Evolutionary conservation across 495 filamentous ascomycete species (phyloP), one percentile per base, ranked within the genome.

Genomic region (Talaromyces wortmannii): DNA sequence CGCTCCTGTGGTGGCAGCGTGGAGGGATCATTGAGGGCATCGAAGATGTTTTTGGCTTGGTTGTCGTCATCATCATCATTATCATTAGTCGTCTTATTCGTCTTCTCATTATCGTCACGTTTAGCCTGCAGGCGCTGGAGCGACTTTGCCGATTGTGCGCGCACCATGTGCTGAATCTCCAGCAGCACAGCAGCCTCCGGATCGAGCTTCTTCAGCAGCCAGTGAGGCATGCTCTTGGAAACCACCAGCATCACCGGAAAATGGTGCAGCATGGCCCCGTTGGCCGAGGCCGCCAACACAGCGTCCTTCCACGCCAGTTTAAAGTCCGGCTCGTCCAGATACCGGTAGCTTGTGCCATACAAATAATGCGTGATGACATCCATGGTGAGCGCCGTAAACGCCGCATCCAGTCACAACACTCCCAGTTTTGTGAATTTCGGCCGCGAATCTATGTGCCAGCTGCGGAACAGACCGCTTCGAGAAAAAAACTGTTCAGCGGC

Each of bases 401-500:
- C 66, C n/a, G 69, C 63, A 17, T 69, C 55, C 1, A 78, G 30
- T 11, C 67, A 75, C 57, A 6, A 65, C 59, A 54, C 33, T 8
- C 50, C 50, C 13, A 47, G 51, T 54, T n/a, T 55, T 31, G 33
- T 55, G 62, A 31, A 66, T 64, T 6, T 60, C 64, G 23, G 23
- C 23, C 15, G 67, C 54, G 15, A 82, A 61, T 6, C 67, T 63
- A 0, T 55, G 23, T 31, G 71, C 59, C 0, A 83, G 55, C 8
- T 57, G 59, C 0, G 52, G 31, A 10, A 82, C 64, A 15, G 72
- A 71, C 12, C 59, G 61, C 32, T 74, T 82, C 8, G 78, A 82
- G 66, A 84, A 83, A 23, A 62, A 78, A 78, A 17, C 62, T 70
- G 36, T 62, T 73, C 11, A 80, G 32, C 1, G 73, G 65, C 13